A percentile compares a stretch with the other conserved stretches of the same genome.
phyloP scores from a whole-genome alignment of 208 protist genomes.

The Angomonas desouzai region DNA sequence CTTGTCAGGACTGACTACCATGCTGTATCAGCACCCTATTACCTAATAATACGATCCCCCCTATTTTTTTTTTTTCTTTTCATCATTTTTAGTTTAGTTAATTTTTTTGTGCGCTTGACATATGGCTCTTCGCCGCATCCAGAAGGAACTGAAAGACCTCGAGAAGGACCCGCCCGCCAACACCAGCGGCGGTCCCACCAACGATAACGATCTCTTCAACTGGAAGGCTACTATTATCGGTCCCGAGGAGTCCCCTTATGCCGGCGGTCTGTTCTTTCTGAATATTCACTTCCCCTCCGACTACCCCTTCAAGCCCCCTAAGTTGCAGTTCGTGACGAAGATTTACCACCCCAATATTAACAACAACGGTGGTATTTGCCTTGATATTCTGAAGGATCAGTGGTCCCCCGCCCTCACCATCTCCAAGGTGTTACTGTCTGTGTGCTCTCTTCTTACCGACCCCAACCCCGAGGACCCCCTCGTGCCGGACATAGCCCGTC shows the following conservation, averaged over 20 bases:
- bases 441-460: conserved; percentile 98
- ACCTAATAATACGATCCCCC: too few relatives aligned
- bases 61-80: conserved; percentile 10
- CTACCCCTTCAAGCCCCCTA: conserved; percentile 96
- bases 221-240: conserved; percentile 97
- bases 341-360: conserved; percentile 98
- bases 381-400: conserved; percentile 98
- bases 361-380: conserved; percentile 96
- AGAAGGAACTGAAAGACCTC: conserved; percentile 95
- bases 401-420: conserved; percentile 98
- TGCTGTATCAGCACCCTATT: too few relatives aligned
- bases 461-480: conserved; percentile 99
- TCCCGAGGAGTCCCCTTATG: conserved; percentile 96
- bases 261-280: conserved; percentile 97
- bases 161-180: conserved; percentile 94
- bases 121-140: conserved; percentile 94
- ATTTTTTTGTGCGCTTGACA: conserved; percentile 11
- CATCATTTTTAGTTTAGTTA: conserved; percentile 11
- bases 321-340: conserved; percentile 94
- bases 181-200: conserved; percentile 93
- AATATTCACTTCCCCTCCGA: conserved; percentile 99
- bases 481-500: conserved; percentile 96
- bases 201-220: conserved; percentile 95
- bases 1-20: too few relatives aligned
- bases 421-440: conserved; percentile 98